Evolutionary conservation across 352 stramenopile species (phyloP), one percentile per base, ranked within the genome.

Genomic region (Thalassiosira livingstoniorum): DNA sequence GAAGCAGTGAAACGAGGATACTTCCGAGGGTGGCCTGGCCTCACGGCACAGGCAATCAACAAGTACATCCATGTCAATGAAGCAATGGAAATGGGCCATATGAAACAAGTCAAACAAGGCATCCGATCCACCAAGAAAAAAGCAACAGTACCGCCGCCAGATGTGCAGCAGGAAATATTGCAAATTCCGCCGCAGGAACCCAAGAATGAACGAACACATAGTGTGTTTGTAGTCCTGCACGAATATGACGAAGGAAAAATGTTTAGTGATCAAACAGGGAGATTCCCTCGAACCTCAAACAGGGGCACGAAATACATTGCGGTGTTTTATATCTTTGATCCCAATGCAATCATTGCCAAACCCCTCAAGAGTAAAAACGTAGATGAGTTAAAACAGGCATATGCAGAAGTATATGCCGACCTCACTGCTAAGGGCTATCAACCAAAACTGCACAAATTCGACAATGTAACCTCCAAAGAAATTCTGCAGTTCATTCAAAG

Each of bases 111-210:
- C 1, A 4, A 27, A 1, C 3, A 61, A 61, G 53, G 53, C 3
- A 7, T 61, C 18, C 53, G 21, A 1, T 61, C 53, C 53, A 61
- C 53, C 18, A 61, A 61, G 25, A n/a, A n/a, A 4, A 61, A 61
- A 25, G n/a, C 53, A 1, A 15, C 2, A n/a, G 2, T 18, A n/a
- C n/a, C n/a, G n/a, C n/a, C n/a, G n/a, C n/a, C n/a, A 4, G 18
- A 2, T 4, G 3, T 27, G n/a, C 21, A 13, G 10, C 15, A 32
- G n/a, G n/a, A n/a, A n/a, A n/a, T n/a, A n/a, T n/a, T n/a, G n/a
- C n/a, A n/a, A 4, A 58, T 23, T 31, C 7, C n/a, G 7, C n/a
- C 29, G 34, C 18, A 18, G n/a, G n/a, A 61, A 4, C 4, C 34
- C 3, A 4, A 13, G 1, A 61, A 35, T 2, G 53, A 32, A 25